Evolutionary conservation across 2,329 filamentous ascomycete species (phyloP), one percentile per base, ranked within the genome.

Genomic region (Aspergillus niger): DNA sequence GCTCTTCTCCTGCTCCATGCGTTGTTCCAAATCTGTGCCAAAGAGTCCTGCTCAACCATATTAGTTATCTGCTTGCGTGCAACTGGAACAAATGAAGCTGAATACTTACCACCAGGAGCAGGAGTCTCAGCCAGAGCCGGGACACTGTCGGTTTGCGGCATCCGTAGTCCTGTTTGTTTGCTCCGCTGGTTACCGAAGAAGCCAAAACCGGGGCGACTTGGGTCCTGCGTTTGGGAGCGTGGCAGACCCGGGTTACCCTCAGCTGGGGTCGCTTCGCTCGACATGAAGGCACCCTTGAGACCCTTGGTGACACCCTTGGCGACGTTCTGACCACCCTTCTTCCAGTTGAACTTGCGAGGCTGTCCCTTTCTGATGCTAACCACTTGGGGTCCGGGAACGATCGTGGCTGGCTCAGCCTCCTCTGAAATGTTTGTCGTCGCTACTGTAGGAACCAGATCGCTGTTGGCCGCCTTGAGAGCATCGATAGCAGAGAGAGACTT

Each of bases 341-440:
- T 97, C 93, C 95, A 98, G 79, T 97, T 97, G 79, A 97, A 97
- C 76, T 97, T 98, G 81, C 92, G 96, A 57, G 90, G 88, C 73
- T 97, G 92, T 30, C 91, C 92, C 79, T 97, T 98, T 69, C 92
- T 88, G 64, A 98, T 96, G 70, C 95, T 96, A 62, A 98, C 91
- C 36, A 98, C 91, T 62, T 96, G 95, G n/a, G 95, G 93, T 2
- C 91, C 90, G 28, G 87, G 83, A 64, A 87, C 75, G 52, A 89
- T 77, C 0, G 84, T 84, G 6, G 80, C 80, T 13, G 83, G 79
- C 65, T 89, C 86, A 8, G 79, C 83, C 43, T 95, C 92, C 49
- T 91, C 89, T 17, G 85, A 83, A 63, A 84, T 81, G 55, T 74
- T 76, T 32, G 72, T 70, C 22, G 83, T 81, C 55, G 89, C 81